These are phyloP conservation scores for Bauhinia variegata DNA, from an alignment of 306 rosid species.

Conservation along the genomic window DNA sequence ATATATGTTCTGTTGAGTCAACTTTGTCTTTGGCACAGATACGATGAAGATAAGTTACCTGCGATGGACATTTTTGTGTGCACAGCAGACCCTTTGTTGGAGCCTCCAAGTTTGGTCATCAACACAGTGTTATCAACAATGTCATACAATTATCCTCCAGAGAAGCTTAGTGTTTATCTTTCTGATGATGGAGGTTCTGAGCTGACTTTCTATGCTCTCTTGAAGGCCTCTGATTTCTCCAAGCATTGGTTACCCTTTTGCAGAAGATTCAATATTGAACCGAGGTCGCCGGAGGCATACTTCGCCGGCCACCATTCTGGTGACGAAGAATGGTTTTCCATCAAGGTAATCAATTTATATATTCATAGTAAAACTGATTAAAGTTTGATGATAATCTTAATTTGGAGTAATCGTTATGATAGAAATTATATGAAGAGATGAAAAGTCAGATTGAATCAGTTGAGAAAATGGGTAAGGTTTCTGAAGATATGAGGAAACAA, in stretches of 20 bases:
- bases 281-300: conserved; percentile 62
- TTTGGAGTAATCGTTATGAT: no score
- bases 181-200: no score
- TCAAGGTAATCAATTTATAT: no score
- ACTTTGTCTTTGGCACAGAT: no score
- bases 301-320: conserved; percentile 18
- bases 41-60: conserved; percentile 49
- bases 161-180: no score
- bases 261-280: conserved; percentile 53
- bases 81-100: conserved; percentile 72
- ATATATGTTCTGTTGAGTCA: no score
- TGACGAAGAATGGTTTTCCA: no score
- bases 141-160: no score
- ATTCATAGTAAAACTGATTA: no score
- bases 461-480: conserved; percentile 44
- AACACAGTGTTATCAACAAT: no score
- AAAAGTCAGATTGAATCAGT: conserved; percentile 49
- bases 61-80: conserved; percentile 66
- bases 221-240: conserved; percentile 56
- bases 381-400: no score
- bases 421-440: conserved; percentile 79
- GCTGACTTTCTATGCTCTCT: no score
- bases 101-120: conserved; percentile 72
- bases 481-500: conserved; percentile 39
- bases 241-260: conserved; percentile 76